A percentile compares a stretch with the other conserved stretches of the same genome.
phyloP scores from a whole-genome alignment of 2,329 filamentous ascomycete genomes.

The Elsinoe arachidis region DNA sequence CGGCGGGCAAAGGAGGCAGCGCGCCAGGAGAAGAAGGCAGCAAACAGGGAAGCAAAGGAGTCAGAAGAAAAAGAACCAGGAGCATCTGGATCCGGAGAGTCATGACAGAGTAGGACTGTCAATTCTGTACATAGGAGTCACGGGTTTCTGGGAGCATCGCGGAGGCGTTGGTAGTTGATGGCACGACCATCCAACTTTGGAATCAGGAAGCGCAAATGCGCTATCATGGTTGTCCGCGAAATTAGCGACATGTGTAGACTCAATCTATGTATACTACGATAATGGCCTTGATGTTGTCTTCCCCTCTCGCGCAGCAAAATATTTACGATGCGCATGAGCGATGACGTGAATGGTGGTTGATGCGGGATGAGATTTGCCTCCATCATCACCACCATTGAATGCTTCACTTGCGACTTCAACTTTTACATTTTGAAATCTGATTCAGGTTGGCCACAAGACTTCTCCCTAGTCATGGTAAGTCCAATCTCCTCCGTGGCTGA shows the following conservation, averaged over 20 bases:
- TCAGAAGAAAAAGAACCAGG: background rate
- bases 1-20: constrained; percentile 3
- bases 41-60: background rate
- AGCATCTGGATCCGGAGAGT: background rate
- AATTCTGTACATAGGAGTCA: background rate
- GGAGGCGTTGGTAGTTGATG: background rate
- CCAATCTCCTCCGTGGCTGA: too few relatives aligned
- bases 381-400: background rate
- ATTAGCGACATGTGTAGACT: too few relatives aligned
- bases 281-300: too few relatives aligned
- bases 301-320: background rate
- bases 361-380: background rate
- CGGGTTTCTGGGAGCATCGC: background rate
- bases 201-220: too few relatives aligned
- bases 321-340: background rate
- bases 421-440: too few relatives aligned
- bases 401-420: background rate
- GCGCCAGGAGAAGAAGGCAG: background rate
- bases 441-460: too few relatives aligned
- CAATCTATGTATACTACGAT: too few relatives aligned
- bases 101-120: background rate
- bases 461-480: background rate
- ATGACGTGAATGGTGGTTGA: background rate
- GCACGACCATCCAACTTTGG: too few relatives aligned
- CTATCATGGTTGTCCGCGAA: too few relatives aligned